These are phyloP conservation scores for Nemania diffusa DNA, from an alignment of 2,329 filamentous ascomycete species.

Conservation along the genomic window DNA sequence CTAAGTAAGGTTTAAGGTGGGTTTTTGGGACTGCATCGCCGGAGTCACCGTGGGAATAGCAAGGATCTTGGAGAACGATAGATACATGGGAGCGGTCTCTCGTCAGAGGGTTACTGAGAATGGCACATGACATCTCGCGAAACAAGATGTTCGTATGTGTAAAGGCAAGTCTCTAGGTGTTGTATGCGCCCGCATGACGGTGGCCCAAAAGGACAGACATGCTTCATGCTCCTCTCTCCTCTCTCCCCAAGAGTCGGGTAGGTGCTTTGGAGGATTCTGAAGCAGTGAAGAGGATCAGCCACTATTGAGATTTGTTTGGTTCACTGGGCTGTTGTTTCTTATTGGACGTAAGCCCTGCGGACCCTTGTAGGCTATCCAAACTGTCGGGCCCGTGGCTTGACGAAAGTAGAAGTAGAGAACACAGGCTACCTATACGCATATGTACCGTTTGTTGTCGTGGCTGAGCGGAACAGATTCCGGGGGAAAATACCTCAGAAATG, in stretches of 20 bases:
- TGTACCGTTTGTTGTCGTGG: neutral
- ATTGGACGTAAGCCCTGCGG: conserved; percentile 3
- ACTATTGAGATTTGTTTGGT: neutral
- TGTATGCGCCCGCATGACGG: neutral
- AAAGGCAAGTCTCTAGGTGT: neutral
- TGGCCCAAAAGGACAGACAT: neutral
- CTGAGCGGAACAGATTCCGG: neutral
- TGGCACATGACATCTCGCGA: neutral
- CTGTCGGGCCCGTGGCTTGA: conserved; percentile 27
- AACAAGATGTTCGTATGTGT: neutral
- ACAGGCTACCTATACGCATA: neutral
- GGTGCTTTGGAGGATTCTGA: neutral
- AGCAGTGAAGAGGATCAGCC: neutral
- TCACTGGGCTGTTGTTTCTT: neutral
- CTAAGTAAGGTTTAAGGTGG: neutral
- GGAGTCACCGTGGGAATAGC: neutral
- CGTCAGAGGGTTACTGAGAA: neutral
- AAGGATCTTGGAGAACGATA: neutral
- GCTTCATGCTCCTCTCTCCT: neutral
- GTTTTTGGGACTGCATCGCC: neutral
- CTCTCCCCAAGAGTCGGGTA: neutral
- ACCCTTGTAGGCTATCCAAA: conserved; percentile 19
- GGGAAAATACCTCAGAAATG: neutral
- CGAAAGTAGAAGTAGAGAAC: neutral
- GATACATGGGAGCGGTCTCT: neutral